Base-by-base conservation (phyloP, 1,284 basidiomycete species). In the Sphagnurus paluster region DNA sequence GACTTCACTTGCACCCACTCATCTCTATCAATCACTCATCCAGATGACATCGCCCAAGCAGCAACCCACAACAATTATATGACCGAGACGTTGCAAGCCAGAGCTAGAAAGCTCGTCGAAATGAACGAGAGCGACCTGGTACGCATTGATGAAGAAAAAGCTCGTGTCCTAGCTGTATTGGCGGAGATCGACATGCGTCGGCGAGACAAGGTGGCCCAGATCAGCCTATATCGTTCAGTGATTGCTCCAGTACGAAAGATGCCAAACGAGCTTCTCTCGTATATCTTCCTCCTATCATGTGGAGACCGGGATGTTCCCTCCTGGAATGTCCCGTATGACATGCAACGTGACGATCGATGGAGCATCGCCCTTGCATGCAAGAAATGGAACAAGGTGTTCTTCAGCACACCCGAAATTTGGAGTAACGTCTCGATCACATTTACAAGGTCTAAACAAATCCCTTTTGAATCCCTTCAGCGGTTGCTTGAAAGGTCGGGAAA, bases 381-480 rank as follows among this genome's bases (percentile, higher is more conserved):
- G 11, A 50, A 44, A 42, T 50, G 49, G 49, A 23, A 45, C 9
- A 20, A 38, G 11, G 21, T 50, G 5, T 46, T 45, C 14, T 34
- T 50, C 19, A 24, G n/a, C 17, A 41, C 39, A 4, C 43, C 42
- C 20, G 23, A 44, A 14, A 10, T 49, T 7, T 49, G 48, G 48
- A 49, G 26, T 9, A 24, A n/a, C n/a, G n/a, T n/a, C n/a, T n/a
- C n/a, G n/a, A n/a, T n/a, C n/a, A n/a, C n/a, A n/a, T n/a, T n/a
- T n/a, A n/a, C n/a, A n/a, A n/a, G n/a, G n/a, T n/a, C n/a, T n/a
- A n/a, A n/a, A n/a, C n/a, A n/a, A n/a, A n/a, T n/a, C n/a, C n/a
- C n/a, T n/a, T n/a, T n/a, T n/a, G n/a, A n/a, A n/a, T n/a, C n/a
- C n/a, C n/a, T n/a, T n/a, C n/a, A n/a, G n/a, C n/a, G n/a, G n/a